Base-by-base conservation (phyloP, 2,329 filamentous ascomycete species). In the Aspergillus tanneri region DNA sequence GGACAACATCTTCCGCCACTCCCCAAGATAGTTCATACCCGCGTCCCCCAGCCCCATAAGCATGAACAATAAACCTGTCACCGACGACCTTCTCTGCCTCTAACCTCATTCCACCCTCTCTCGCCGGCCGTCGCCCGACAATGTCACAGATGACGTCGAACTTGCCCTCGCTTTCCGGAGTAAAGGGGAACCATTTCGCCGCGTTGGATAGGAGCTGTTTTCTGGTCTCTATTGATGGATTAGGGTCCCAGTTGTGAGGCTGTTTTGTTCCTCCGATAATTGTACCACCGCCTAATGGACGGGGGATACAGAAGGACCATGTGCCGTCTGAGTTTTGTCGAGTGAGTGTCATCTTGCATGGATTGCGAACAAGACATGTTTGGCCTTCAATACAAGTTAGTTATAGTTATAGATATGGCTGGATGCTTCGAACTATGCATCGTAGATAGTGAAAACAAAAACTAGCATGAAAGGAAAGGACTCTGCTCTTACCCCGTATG, bases 221-320 rank as follows among this genome's bases (percentile, higher is more conserved):
- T 14, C 82, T 66, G 0, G 77, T 75, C 38, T 75, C 74, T 1
- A 55, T 49, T 0, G 73, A 78, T 1, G 81, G 77, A 14, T 72
- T 66, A 0, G 73, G 62, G 38, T 78, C 72, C 78, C 79, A 83
- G 61, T 84, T 72, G 46, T 78, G 68, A 1, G 76, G 73, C 59
- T 86, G 78, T 62, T 85, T 86, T 8, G 83, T 87, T 0, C 84
- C 84, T 4, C 84, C 84, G 16, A 87, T 78, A 30, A 87, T 72
- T 0, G 83, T 86, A 2, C 84, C 84, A 3, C 83, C 83, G 25
- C 79, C 72, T 21, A 83, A 78, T 7, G 77, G 78, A 2, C 84
- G 76, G 1, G 84, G 82, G 5, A 87, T 80, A 37, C 77, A 76
- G 53, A 86, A 86, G 0, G 77, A 76, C 81, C 82, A 85, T 7